Evolutionary conservation across 2,329 filamentous ascomycete genomes (phyloP).

Genomic region (Tolypocladium nubicola): DNA sequence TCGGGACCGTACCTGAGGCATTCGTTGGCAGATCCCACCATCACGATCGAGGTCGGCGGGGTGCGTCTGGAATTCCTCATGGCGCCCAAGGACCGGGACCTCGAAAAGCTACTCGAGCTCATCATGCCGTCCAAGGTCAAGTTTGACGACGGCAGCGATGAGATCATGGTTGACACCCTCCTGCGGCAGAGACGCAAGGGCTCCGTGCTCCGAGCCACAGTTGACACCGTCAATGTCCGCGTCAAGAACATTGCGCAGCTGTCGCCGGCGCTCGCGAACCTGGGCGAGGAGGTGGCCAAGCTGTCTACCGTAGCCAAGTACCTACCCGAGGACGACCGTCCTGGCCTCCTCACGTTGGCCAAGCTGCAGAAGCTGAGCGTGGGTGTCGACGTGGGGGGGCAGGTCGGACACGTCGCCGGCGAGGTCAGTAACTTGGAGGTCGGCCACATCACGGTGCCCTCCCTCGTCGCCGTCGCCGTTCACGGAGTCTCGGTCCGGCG

Average conservation of each 20-base stretch:
- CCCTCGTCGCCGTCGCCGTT: constrained; percentile 69
- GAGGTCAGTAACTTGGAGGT: constrained; percentile 54
- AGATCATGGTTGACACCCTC: constrained; percentile 89
- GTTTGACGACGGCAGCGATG: constrained; percentile 75
- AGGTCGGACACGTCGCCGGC: constrained; percentile 54
- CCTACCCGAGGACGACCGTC: constrained; percentile 87
- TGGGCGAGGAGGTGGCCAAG: constrained; percentile 71
- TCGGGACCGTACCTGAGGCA: constrained; percentile 56
- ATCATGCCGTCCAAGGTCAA: constrained; percentile 88
- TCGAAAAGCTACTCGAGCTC: constrained; percentile 72
- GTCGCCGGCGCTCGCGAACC: constrained; percentile 48
- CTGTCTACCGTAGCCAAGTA: constrained; percentile 88
- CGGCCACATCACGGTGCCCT: constrained; percentile 76
- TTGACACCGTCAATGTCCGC: constrained; percentile 53
- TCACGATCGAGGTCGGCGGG: constrained; percentile 51
- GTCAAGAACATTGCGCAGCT: constrained; percentile 56
- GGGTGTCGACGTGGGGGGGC: constrained; percentile 52
- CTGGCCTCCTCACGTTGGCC: constrained; percentile 69
- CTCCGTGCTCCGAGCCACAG: constrained; percentile 60
- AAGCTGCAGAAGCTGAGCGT: constrained; percentile 54
- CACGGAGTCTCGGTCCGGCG: constrained; percentile 50
- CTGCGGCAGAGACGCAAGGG: constrained; percentile 80
- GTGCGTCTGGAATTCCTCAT: constrained; percentile 64
- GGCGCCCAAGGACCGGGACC: constrained; percentile 65
- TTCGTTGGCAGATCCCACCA: constrained; percentile 44